These are phyloP conservation scores for Cyanodermella asteris DNA, from an alignment of 2,329 filamentous ascomycete genomes.

Conservation along the genomic window DNA sequence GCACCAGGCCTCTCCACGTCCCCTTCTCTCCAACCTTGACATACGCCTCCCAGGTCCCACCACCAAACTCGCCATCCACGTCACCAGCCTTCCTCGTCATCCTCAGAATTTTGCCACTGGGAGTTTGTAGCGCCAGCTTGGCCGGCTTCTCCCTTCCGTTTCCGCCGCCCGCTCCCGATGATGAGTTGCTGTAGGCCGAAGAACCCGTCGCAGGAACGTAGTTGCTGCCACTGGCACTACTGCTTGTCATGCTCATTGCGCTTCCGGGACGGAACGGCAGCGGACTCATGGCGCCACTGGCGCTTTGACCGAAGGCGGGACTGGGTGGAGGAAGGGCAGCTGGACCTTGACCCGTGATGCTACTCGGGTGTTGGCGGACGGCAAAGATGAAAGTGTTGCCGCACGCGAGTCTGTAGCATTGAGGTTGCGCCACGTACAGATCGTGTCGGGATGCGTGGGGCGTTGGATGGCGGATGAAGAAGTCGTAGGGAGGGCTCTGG, in stretches of 20 bases:
- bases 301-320: too few relatives aligned
- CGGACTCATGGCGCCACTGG: slow-evolving; percentile 27
- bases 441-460: slow-evolving; percentile 95
- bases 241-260: slow-evolving; percentile 36
- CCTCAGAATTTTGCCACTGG: slow-evolving; percentile 80
- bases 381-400: slow-evolving; percentile 98
- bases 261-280: slow-evolving; percentile 42
- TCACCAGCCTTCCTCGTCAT: slow-evolving; percentile 27
- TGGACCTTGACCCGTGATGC: slow-evolving; percentile 20
- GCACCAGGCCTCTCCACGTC: slow-evolving; percentile 38
- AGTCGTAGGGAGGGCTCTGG: slow-evolving; percentile 85
- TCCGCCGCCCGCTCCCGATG: slow-evolving; percentile 27
- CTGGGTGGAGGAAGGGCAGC: slow-evolving; percentile 29
- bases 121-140: slow-evolving; percentile 85
- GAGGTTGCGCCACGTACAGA: slow-evolving; percentile 88
- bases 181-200: slow-evolving; percentile 32
- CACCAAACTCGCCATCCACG: slow-evolving; percentile 21
- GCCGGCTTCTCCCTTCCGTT: slow-evolving; percentile 59
- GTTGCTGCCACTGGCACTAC: slow-evolving; percentile 4
- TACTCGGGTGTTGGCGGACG: slow-evolving; percentile 74
- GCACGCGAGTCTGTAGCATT: slow-evolving; percentile 66
- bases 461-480: slow-evolving; percentile 79
- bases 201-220: slow-evolving; percentile 6
- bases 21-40: slow-evolving; percentile 45
- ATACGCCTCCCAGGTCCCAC: slow-evolving; percentile 42